Evolutionary conservation across 441 rosid species (phyloP), one percentile per base, ranked within the genome.

Genomic region (Manihot esculenta): DNA sequence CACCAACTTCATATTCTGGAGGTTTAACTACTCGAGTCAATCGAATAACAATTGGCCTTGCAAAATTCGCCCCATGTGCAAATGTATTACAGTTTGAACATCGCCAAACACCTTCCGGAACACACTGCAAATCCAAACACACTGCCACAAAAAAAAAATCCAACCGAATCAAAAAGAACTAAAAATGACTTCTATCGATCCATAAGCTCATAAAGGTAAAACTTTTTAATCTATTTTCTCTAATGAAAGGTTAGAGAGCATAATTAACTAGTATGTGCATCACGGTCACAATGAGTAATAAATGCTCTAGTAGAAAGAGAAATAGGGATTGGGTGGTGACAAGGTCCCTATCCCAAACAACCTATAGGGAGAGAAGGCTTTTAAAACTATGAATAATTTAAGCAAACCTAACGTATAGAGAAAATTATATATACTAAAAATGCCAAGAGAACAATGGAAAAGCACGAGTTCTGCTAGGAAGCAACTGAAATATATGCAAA

Each of bases 1-100:
- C 97, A 65, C 98, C 99, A 77, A 85, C 81, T 62, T 91, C 97
- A 81, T 72, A 72, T 80, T 89, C 94, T 62, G 93, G 92, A 20
- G 85, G 81, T 78, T 88, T 88, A 51, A 90, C 95, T 42, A 87
- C 94, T 67, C 91, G 87, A 55, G 85, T 84, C 76, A 84, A 79
- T 65, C 93, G 86, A 65, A 91, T 80, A 73, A 85, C 76, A 71
- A 88, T 83, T 42, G 92, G 79, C 73, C 87, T 86, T 47, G 74
- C 54, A 71, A 83, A 74, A 81, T 75, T 82, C 71, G 76, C 84
- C 74, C 79, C 81, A 47, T 79, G 77, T 62, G 77, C 80, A 67
- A 68, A 72, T 69, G 81, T 80, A 76, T 83, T 83, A 81, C 98
- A 93, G 83, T 78, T 83, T 38, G 91, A 81, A 83, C 99, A 95